A percentile compares a stretch with the other conserved stretches of the same genome.
Conservation (phyloP, 805 yeast species). For the Nakazawaea sp. region DNA sequence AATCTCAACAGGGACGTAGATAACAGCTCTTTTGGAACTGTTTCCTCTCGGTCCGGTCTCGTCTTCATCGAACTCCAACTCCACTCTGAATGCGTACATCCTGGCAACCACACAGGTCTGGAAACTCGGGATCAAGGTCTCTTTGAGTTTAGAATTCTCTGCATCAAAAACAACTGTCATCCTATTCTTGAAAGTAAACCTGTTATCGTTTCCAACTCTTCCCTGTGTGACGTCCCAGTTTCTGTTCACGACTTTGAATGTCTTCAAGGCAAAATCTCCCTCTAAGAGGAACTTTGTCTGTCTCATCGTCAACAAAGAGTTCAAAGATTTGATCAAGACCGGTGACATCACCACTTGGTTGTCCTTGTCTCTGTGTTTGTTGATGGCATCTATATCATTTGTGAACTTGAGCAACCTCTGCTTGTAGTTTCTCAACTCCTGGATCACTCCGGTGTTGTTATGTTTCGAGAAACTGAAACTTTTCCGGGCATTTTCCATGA, state of each 20-base stretch:
- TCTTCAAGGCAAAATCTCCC: constrained; percentile 7
- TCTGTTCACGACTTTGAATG: constrained; percentile 1
- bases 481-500: constrained; percentile 3
- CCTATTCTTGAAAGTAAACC: constrained; percentile 4
- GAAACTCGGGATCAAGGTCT: constrained; percentile 51
- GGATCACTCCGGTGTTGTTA: constrained; percentile 7
- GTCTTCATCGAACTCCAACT: constrained; percentile 11
- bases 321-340: constrained; percentile 3
- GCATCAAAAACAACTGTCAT: constrained; percentile 23
- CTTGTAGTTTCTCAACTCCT: constrained; percentile 9
- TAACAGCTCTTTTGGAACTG: constrained; percentile 3
- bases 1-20: constrained; percentile 10
- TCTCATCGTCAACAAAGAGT: constrained; percentile 6
- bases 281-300: constrained; percentile 1
- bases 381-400: constrained; percentile 5
- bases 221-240: constrained; percentile 7
- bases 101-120: constrained; percentile 55
- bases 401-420: constrained; percentile 4
- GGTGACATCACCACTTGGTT: constrained; percentile 3
- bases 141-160: constrained; percentile 24
- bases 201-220: not conserved
- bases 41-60: constrained; percentile 3
- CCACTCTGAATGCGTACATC: constrained; percentile 30
- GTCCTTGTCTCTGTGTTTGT: not conserved
- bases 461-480: constrained; percentile 8